Percentiles rank a stretch among this genome's conserved stretches.
Conservation (phyloP, 352 stramenopile genomes). For the Phytophthora chlamydospora region DNA sequence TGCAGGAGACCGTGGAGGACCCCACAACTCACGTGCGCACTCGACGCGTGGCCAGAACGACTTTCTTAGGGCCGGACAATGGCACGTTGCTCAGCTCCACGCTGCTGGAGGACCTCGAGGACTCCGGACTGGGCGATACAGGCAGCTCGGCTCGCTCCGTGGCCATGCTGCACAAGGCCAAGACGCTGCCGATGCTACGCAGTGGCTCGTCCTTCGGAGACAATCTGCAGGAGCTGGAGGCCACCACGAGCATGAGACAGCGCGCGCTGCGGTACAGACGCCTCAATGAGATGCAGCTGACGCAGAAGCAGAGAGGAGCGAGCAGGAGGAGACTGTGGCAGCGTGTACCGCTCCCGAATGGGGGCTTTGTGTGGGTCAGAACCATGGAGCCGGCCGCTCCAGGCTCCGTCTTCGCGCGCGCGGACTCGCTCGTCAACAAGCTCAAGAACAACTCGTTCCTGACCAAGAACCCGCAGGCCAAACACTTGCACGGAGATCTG, state of each 20-base stretch:
- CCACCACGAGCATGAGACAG: conserved; percentile 50
- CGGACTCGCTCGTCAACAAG: conserved; percentile 60
- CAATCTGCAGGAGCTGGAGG: conserved; percentile 32
- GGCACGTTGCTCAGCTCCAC: conserved; percentile 38
- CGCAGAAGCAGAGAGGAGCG: conserved; percentile 66
- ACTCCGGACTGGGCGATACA: conserved; percentile 23
- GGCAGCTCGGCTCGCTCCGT: conserved; percentile 12
- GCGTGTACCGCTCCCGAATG: conserved; percentile 57
- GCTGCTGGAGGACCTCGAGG: conserved; percentile 31
- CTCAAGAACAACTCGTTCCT: conserved; percentile 66
- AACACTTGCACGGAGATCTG: conserved; percentile 50
- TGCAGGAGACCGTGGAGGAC: conserved; percentile 45
- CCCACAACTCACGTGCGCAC: conserved; percentile 14
- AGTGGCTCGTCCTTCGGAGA: conserved; percentile 32
- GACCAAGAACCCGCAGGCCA: conserved; percentile 53
- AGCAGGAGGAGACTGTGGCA: conserved; percentile 64
- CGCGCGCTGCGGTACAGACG: conserved; percentile 63
- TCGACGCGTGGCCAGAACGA: conserved; percentile 32
- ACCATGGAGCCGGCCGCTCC: conserved; percentile 37
- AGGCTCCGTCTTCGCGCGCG: conserved; percentile 27
- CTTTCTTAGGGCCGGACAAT: conserved; percentile 37
- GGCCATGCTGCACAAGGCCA: conserved; percentile 32
- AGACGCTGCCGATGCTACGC: conserved; percentile 35
- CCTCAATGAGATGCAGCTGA: conserved; percentile 74
- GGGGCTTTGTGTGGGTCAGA: conserved; percentile 70